Conservation (phyloP, 192 early-diverging fungal genomes). For the Allomyces macrogynus region DNA sequence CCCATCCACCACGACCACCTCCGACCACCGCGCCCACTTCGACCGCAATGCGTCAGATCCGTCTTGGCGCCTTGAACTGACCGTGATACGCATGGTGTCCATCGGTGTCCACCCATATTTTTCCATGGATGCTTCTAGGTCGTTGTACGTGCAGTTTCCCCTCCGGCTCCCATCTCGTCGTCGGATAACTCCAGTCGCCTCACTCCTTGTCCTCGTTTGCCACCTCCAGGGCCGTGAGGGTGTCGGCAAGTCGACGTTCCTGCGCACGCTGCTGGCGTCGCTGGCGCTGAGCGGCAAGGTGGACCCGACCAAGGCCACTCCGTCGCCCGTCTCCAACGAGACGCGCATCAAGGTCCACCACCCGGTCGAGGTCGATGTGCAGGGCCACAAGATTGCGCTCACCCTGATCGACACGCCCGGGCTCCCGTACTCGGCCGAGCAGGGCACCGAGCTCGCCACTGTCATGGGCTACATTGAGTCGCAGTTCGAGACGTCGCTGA, state of each 20-base stretch:
- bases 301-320: not conserved
- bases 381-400: slow-evolving; percentile 4
- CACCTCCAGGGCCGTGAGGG: not conserved
- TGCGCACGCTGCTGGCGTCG: slow-evolving; percentile 1
- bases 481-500: slow-evolving; percentile 2
- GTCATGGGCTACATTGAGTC: slow-evolving; percentile 5
- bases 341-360: not conserved
- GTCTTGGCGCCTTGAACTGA: too few species aligned
- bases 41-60: too few species aligned
- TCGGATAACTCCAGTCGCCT: too few species aligned
- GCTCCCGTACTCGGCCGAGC: slow-evolving; percentile 1
- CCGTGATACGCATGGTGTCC: too few species aligned
- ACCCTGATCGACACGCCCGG: slow-evolving; percentile 5
- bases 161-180: too few species aligned
- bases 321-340: not conserved
- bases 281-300: not conserved
- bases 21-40: too few species aligned
- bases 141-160: too few species aligned
- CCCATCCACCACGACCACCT: too few species aligned
- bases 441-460: slow-evolving; percentile 2
- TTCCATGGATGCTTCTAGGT: too few species aligned
- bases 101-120: too few species aligned
- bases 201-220: not conserved
- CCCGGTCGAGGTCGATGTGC: not conserved
- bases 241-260: not conserved